A percentile compares a stretch with the other conserved stretches of the same genome.
Conservation (phyloP, 345 rosid genomes). For the Citrus australasica region DNA sequence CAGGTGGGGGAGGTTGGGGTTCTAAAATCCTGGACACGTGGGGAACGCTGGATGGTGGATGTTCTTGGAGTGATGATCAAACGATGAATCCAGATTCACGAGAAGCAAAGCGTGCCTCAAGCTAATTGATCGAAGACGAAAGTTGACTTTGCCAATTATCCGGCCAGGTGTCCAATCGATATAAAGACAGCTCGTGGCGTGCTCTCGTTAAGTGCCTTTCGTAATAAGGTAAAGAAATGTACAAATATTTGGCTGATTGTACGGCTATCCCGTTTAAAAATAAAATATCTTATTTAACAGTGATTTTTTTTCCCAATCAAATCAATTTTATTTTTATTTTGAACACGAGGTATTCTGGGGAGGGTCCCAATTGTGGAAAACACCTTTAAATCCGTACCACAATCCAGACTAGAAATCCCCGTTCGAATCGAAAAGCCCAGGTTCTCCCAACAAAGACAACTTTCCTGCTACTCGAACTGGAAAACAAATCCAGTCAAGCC, state of each 20-base stretch:
- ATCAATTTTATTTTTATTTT: no score
- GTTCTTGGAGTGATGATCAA: not conserved
- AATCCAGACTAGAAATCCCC: no score
- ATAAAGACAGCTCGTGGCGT: not conserved
- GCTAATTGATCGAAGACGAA: not conserved
- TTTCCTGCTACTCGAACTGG: no score
- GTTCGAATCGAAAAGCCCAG: no score
- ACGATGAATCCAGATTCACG: constrained; percentile 2
- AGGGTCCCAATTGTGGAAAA: no score
- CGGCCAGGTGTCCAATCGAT: no score
- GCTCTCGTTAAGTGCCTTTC: not conserved
- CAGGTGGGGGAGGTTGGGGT: no score
- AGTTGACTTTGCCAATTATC: not conserved
- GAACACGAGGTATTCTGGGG: no score
- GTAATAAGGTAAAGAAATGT: not conserved
- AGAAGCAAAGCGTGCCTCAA: constrained; percentile 7
- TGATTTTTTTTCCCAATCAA: not conserved
- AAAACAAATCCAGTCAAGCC: no score
- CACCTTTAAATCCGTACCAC: no score
- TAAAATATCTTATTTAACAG: not conserved
- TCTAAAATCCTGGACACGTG: constrained; percentile 6
- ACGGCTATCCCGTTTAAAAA: no score
- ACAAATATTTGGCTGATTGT: not conserved
- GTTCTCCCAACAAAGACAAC: no score
- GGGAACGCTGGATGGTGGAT: not conserved